Evolutionary conservation across 345 rosid genomes (phyloP).

Genomic region (Citrus inodora): DNA sequence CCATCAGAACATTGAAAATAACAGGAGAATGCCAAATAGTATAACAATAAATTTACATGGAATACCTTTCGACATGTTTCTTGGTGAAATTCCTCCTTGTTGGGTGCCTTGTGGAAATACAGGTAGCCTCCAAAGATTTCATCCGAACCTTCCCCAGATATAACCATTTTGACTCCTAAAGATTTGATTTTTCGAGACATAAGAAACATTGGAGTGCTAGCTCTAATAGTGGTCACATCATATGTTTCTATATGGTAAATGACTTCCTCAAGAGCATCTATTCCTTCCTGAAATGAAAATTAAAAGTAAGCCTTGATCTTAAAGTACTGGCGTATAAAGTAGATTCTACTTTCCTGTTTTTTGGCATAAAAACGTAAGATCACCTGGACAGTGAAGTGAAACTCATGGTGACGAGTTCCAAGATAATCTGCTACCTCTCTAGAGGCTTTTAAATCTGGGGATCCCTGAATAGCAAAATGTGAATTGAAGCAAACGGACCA

Average conservation of each 20-base stretch:
- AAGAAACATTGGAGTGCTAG: constrained; percentile 90
- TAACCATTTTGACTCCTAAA: constrained; percentile 85
- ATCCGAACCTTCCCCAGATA: constrained; percentile 90
- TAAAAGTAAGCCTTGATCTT: constrained; percentile 5
- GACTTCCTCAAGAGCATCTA: constrained; percentile 85
- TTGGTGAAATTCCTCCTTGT: constrained; percentile 70
- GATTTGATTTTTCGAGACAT: constrained; percentile 90
- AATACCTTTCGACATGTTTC: constrained; percentile 84
- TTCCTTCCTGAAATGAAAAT: constrained; percentile 58
- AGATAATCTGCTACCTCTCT: constrained; percentile 82
- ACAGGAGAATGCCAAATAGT: constrained; percentile 5
- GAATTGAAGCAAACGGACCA: neutral
- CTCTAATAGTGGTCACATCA: constrained; percentile 84
- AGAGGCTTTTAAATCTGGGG: constrained; percentile 75
- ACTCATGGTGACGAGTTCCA: constrained; percentile 75
- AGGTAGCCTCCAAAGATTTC: constrained; percentile 87
- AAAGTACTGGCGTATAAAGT: neutral
- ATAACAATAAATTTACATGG: neutral
- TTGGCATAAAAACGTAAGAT: constrained; percentile 5
- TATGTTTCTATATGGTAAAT: constrained; percentile 83
- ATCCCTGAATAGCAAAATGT: constrained; percentile 45
- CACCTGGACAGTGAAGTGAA: constrained; percentile 79
- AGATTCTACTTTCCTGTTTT: neutral
- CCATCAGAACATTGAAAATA: constrained; percentile 7
- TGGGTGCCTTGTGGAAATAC: constrained; percentile 87